Conservation (phyloP, 2,329 filamentous ascomycete genomes). For the Colletotrichum sublineola region DNA sequence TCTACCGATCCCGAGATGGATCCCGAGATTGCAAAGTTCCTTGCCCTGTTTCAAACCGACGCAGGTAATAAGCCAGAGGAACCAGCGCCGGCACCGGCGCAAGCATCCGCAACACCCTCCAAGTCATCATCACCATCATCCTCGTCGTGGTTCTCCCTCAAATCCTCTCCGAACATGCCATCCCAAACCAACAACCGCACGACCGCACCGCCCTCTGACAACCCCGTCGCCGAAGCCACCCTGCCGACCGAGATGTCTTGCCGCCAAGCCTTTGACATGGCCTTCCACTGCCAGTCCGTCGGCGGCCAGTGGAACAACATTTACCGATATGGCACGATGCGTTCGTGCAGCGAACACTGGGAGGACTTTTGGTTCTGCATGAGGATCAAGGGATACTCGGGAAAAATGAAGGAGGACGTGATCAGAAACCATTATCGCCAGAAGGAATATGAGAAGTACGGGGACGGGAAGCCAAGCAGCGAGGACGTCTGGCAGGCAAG, state of each 20-base stretch:
- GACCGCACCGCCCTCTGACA: conserved; percentile 47
- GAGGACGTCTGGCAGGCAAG: conserved; percentile 92
- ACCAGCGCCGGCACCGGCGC: conserved; percentile 42
- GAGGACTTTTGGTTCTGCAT: conserved; percentile 98
- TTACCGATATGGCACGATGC: conserved; percentile 86
- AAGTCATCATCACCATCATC: conserved; percentile 49
- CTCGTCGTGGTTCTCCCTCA: conserved; percentile 50
- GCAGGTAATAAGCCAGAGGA: conserved; percentile 47
- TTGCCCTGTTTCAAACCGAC: conserved; percentile 60
- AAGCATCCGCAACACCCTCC: conserved; percentile 41
- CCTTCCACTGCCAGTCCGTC: conserved; percentile 93
- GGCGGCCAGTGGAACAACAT: conserved; percentile 93
- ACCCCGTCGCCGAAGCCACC: conserved; percentile 73
- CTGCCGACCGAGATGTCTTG: conserved; percentile 90
- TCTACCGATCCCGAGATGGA: conserved; percentile 51
- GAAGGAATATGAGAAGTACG: conserved; percentile 76
- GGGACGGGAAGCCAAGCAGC: conserved; percentile 75
- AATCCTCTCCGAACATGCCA: conserved; percentile 46
- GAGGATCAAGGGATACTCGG: conserved; percentile 77
- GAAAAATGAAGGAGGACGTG: conserved; percentile 70
- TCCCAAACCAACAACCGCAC: conserved; percentile 43
- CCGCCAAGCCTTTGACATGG: conserved; percentile 88
- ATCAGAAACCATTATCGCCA: conserved; percentile 77
- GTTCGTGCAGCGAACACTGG: conserved; percentile 87
- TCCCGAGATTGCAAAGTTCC: conserved; percentile 68